A percentile compares a stretch with the other conserved stretches of the same genome.
Conservation (phyloP, 768 basidiomycete species). For the Mycena chlorophos region DNA sequence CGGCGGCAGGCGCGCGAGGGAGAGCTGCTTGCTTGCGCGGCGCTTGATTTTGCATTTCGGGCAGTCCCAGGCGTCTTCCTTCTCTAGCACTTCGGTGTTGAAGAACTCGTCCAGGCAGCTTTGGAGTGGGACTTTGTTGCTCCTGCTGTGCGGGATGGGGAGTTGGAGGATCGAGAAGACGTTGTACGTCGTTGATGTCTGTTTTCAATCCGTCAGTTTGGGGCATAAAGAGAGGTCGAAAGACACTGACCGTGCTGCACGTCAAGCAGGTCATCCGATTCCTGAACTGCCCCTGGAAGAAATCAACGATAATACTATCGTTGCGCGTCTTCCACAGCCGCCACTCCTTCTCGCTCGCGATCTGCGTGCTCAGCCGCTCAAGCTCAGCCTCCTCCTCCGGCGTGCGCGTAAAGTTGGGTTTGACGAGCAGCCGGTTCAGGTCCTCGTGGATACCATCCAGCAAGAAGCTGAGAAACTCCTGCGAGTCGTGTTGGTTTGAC, state of each 20-base stretch:
- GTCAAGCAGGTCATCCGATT: slow-evolving; percentile 88
- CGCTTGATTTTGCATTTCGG: slow-evolving; percentile 90
- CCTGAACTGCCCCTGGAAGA: slow-evolving; percentile 96
- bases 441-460: slow-evolving; percentile 92
- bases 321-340: slow-evolving; percentile 83
- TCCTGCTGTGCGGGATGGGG: slow-evolving; percentile 73
- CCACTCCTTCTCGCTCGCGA: slow-evolving; percentile 95
- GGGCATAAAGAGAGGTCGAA: neutral
- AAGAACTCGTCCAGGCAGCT: slow-evolving; percentile 90
- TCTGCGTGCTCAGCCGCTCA: slow-evolving; percentile 80
- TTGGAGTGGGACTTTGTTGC: slow-evolving; percentile 66
- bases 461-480: slow-evolving; percentile 93
- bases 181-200: slow-evolving; percentile 98
- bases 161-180: slow-evolving; percentile 93
- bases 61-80: slow-evolving; percentile 96
- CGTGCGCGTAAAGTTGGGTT: slow-evolving; percentile 61
- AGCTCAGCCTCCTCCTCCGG: slow-evolving; percentile 86
- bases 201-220: slow-evolving; percentile 4
- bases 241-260: slow-evolving; percentile 70
- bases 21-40: slow-evolving; percentile 81
- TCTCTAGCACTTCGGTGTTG: slow-evolving; percentile 85
- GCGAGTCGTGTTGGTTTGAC: slow-evolving; percentile 93
- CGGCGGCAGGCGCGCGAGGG: slow-evolving; percentile 89
- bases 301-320: slow-evolving; percentile 93
- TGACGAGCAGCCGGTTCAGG: slow-evolving; percentile 78